Base-by-base conservation (phyloP, 1,139 yeast species). In the Suzukiozyma palmioleophila region DNA sequence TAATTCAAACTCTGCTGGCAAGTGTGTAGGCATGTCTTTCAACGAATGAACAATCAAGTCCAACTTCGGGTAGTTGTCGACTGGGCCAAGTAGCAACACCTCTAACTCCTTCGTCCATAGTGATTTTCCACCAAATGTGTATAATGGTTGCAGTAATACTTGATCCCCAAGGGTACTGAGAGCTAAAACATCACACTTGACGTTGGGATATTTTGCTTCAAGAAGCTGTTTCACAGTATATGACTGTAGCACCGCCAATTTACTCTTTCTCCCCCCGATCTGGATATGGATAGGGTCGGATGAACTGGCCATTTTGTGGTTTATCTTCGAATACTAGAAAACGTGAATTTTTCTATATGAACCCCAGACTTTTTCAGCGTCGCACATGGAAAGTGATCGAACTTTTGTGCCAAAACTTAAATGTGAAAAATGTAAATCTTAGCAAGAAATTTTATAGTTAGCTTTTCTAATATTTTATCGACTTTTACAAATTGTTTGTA, bases 51-150 rank as follows among this genome's bases (percentile, higher is more conserved):
- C 97, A 55, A 92, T 84, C 62, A 92, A 67, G 59, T 92, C 97
- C 39, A 92, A 71, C 57, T 79, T 69, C 40, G 87, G 86, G 49
- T 72, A 79, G 38, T 66, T 72, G 12, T 79, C 88, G 32, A 81
- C 67, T 38, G 75, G 66, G 46, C 75, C 76, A 48, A 85, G 70
- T 41, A 92, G 67, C 40, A 89, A 66, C 26, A 81, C 83, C 62
- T 92, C 98, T 45, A 92, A 72, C 60, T 92, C 98, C 56, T 88
- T 86, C 8, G 98, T 92, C 98, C 98, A 92, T 33, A 92, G 64
- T 0, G 96, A 81, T 59, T 92, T 92, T 22, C 98, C 98, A 29
- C 97, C 97, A 64, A 92, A 92, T 6, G 96, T 78, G 60, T 92
- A 94, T 41, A 92, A 71, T 4, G 98, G 97, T 54, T 81, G 82